Percentiles rank a stretch among this genome's conserved stretches.
phyloP scores from a whole-genome alignment of 2,329 filamentous ascomycete genomes.

The Diatrype stigma region DNA sequence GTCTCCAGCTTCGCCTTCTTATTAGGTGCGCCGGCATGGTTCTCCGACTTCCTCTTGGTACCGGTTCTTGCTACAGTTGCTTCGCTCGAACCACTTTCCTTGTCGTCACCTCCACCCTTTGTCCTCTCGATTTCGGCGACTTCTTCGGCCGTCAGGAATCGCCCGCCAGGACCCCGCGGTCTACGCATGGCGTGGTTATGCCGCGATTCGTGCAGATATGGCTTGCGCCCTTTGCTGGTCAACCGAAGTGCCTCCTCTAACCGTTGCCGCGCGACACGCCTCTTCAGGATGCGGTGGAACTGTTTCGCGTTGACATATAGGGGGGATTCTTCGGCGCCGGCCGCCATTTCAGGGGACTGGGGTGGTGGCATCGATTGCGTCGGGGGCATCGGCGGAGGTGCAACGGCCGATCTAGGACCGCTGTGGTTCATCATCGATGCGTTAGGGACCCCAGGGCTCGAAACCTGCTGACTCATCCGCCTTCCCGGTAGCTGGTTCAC shows the following conservation, averaged over 20 bases:
- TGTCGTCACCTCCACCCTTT: constrained; percentile 39
- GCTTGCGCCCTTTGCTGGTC: constrained; percentile 92
- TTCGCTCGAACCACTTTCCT: constrained; percentile 30
- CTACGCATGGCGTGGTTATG: constrained; percentile 98
- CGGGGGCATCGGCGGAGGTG: constrained; percentile 56
- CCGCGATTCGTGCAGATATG: constrained; percentile 93
- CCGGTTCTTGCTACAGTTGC: constrained; percentile 33
- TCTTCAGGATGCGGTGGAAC: constrained; percentile 94
- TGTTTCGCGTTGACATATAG: constrained; percentile 98
- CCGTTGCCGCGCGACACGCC: constrained; percentile 86
- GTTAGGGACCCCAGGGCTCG: constrained; percentile 69
- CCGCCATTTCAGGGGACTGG: constrained; percentile 75
- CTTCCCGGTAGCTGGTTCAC: constrained; percentile 57
- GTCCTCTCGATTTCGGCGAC: constrained; percentile 82
- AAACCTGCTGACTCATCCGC: constrained; percentile 73
- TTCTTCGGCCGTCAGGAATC: constrained; percentile 95
- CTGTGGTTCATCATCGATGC: constrained; percentile 73
- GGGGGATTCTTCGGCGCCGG: constrained; percentile 79
- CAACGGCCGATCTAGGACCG: constrained; percentile 44
- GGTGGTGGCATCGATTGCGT: constrained; percentile 63
- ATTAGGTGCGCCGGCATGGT: constrained; percentile 41
- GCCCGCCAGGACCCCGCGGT: constrained; percentile 86
- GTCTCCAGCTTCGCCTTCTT: constrained; percentile 48
- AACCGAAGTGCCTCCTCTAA: constrained; percentile 88
- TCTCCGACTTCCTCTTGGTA: constrained; percentile 59